A percentile compares a stretch with the other conserved stretches of the same genome.
Evolutionary conservation across 441 rosid species (phyloP).

Genomic region (Melastoma candidum): DNA sequence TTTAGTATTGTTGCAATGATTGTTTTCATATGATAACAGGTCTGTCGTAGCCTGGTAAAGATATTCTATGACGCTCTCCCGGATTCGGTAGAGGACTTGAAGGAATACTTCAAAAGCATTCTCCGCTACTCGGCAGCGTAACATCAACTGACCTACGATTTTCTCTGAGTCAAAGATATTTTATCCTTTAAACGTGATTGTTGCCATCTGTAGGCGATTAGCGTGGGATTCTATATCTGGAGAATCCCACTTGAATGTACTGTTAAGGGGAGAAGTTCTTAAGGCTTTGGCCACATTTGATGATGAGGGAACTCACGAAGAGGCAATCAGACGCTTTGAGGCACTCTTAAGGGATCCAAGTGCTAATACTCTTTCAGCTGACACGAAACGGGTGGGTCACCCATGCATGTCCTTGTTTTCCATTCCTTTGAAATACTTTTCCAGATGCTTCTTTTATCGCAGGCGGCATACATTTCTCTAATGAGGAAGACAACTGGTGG

Average conservation of each 20-base stretch:
- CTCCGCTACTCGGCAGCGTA: conserved; percentile 26
- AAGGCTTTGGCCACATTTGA: conserved; percentile 27
- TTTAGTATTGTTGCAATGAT: background rate
- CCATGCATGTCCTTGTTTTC: background rate
- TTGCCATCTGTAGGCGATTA: conserved; percentile 18
- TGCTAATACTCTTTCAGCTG: conserved; percentile 26
- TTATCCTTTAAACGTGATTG: background rate
- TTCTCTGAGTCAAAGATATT: too few species aligned
- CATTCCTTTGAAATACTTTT: background rate
- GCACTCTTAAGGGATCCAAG: conserved; percentile 17
- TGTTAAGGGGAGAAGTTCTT: conserved; percentile 28
- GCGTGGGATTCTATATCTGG: conserved; percentile 26
- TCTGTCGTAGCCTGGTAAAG: conserved; percentile 19
- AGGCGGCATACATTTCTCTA: conserved; percentile 32
- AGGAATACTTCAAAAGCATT: conserved; percentile 17
- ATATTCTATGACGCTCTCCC: conserved; percentile 25
- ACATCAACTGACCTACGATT: conserved; percentile 1
- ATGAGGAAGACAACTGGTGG: conserved; percentile 25
- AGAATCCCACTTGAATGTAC: conserved; percentile 24
- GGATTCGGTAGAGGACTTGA: conserved; percentile 19
- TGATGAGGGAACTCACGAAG: conserved; percentile 19
- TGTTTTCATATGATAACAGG: conserved; percentile 11
- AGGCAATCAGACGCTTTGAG: conserved; percentile 28
- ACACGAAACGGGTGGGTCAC: conserved; percentile 23
- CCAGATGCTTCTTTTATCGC: background rate